These are phyloP conservation scores for Candida buenavistaensis DNA, from an alignment of 1,139 yeast species.

Conservation along the genomic window DNA sequence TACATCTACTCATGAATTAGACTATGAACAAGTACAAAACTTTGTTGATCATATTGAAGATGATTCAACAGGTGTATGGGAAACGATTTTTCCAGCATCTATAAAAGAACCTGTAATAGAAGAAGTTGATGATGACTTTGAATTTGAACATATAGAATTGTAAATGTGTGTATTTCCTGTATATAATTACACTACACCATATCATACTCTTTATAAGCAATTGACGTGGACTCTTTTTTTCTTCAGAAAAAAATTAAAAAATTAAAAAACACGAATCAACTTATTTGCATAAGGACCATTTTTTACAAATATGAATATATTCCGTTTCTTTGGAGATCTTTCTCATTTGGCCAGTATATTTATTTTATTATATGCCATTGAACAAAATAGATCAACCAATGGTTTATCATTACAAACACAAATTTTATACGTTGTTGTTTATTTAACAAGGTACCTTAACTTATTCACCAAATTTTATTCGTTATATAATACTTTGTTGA, in stretches of 20 bases:
- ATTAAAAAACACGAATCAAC: conserved; percentile 5
- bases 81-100: no score
- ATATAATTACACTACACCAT: no score
- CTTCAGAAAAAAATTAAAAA: conserved; percentile 2
- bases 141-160: conserved; percentile 15
- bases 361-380: conserved; percentile 72
- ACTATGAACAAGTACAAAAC: conserved; percentile 18
- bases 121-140: conserved; percentile 10
- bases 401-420: conserved; percentile 94
- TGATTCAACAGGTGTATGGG: conserved; percentile 22
- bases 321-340: conserved; percentile 68
- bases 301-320: conserved; percentile 46
- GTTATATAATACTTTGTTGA: conserved; percentile 77
- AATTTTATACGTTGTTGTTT: conserved; percentile 73
- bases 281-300: no score
- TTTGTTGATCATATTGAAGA: conserved; percentile 23
- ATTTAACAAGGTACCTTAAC: conserved; percentile 77
- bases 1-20: conserved; percentile 23
- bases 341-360: conserved; percentile 82
- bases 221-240: conserved; percentile 3
- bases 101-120: no score
- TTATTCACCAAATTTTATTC: conserved; percentile 61
- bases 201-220: background rate
- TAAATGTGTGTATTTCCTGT: conserved; percentile 10
- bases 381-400: conserved; percentile 61